Evolutionary conservation across 768 basidiomycete genomes (phyloP), one percentile per base, ranked within the genome.

Genomic region (Boletus reticuloceps): DNA sequence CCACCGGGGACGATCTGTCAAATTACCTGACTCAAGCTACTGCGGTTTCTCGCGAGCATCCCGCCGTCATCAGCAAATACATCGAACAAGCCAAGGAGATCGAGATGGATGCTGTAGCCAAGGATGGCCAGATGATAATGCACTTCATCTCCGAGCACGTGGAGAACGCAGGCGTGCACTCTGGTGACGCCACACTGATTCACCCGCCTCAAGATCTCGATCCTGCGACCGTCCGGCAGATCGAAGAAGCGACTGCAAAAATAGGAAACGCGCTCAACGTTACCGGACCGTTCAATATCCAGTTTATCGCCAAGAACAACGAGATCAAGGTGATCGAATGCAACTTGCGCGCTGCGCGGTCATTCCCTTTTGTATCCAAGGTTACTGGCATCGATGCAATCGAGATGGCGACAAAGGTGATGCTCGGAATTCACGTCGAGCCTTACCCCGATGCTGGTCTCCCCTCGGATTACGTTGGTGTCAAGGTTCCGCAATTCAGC

Each of bases 271-370:
- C 97, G 14, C 83, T 99, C 54, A 97, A 98, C 69, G 95, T 98
- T 44, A 98, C 96, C 6, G 97, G 96, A 7, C 96, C 96, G 1
- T 98, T 89, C 84, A 99, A 99, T 70, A 99, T 99, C 69, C 96
- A 99, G 77, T 98, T 99, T 76, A 98, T 99, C 64, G 96, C 96
- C 48, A 99, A 99, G 83, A 91, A 99, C 76, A 98, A 98, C 76
- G 96, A 98, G 74, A 98, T 99, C 81, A 99, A 99, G 81, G 96
- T 99, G 64, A 99, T 99, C 71, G 96, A 99, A 72, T 98, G 96
- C 75, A 99, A 99, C 75, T 78, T 99, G 34, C 92, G 96, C 53
- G 97, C 97, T 0, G 96, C 96, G 22, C 85, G 96, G 58, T 98
- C 96, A 0, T 98, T 96, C 84, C 96, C 96, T 40, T 99, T 99